Base-by-base conservation (phyloP, 768 basidiomycete genomes). In the Amanita pallidorosea region DNA sequence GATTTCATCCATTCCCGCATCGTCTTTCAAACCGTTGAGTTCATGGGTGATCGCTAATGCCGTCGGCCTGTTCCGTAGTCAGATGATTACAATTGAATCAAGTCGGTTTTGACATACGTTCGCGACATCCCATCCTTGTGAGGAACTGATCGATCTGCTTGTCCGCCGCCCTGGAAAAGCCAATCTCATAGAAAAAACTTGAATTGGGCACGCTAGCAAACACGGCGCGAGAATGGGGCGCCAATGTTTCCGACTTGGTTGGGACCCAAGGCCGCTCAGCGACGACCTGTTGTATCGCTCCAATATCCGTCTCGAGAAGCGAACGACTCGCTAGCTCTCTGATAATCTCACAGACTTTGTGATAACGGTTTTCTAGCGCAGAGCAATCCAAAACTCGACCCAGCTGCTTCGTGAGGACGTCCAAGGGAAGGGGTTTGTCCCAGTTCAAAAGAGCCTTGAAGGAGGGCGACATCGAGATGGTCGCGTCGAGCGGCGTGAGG, bases 401-500 rank as follows among this genome's bases (percentile, higher is more conserved):
- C 8, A 76, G 58, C 51, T 76, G 75, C 25, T 63, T 36, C 4
- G 58, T 53, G 15, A 75, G 25, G 9, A 69, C 53, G 2, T 52
- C 44, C 13, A 65, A 51, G 0, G 66, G 41, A 29, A 76, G 44
- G 0, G 64, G 64, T 27, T 65, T 47, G 50, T 70, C 61, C 75
- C 76, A 78, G 1, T 65, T 63, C 27, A 76, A 59, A 2, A 60
- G 60, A 2, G 44, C 47, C 8, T 57, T 63, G 23, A 76, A 54
- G 0, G 66, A 61, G 5, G 56, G 37, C 1, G 66, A 61, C 13
- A 70, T 47, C 6, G 41, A 51, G 11, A 65, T 47, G 15, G 38
- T 20, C 6, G 53, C 31, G 23, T 65, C 63, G 41, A 74, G 57
- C 1, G 65, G 56, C 1, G 63, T 54, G 29, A 75, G 56, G 2